Conservation (phyloP, 2,329 filamentous ascomycete species). For the Penicillium aurantiogriseum region DNA sequence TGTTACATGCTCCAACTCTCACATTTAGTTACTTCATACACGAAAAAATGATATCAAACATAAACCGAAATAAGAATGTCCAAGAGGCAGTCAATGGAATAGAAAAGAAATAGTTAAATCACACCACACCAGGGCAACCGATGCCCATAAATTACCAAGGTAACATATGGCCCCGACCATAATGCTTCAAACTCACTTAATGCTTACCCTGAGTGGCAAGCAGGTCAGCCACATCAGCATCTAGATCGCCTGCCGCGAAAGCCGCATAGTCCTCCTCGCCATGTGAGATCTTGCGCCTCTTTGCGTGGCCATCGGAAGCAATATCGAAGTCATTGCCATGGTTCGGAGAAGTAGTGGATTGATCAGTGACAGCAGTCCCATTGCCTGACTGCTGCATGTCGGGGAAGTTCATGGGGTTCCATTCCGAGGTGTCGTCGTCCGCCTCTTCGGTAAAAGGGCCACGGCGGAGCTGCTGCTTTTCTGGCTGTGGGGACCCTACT, state of each 20-base stretch:
- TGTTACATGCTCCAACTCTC: background rate
- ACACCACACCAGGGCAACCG: background rate
- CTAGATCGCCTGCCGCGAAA: constrained; percentile 55
- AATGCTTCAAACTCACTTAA: background rate
- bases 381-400: constrained; percentile 20
- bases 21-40: constrained; percentile 3
- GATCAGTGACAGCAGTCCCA: constrained; percentile 13
- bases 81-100: background rate
- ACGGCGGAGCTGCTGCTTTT: constrained; percentile 34
- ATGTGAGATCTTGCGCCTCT: constrained; percentile 51
- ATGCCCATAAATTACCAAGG: background rate
- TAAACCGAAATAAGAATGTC: background rate
- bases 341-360: constrained; percentile 7
- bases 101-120: background rate
- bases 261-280: constrained; percentile 45
- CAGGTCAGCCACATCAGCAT: constrained; percentile 61
- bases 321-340: constrained; percentile 26
- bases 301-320: constrained; percentile 35
- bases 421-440: constrained; percentile 8
- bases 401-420: constrained; percentile 19
- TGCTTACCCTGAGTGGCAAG: constrained; percentile 48
- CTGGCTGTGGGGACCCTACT: constrained; percentile 48
- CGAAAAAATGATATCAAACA: background rate
- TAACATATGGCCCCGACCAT: background rate
- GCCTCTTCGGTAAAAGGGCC: constrained; percentile 20